Base-by-base conservation (phyloP, 208 protist species). In the Trypanosomatidae sp. region DNA sequence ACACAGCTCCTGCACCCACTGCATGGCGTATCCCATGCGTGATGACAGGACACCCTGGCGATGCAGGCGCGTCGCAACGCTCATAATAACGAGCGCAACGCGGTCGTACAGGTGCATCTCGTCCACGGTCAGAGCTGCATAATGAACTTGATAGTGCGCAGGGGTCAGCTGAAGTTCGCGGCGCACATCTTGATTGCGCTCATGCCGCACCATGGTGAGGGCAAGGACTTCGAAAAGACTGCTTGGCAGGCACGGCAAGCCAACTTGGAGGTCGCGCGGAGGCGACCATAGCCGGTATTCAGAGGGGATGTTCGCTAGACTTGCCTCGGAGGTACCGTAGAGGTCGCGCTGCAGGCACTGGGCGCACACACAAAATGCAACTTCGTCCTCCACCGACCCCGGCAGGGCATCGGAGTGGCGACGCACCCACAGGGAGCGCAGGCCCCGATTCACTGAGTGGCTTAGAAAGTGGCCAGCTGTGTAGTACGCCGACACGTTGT, bases 1-100 rank as follows among this genome's bases (percentile, higher is more conserved):
- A 47, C 72, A 75, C 46, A 91, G 49, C 52, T 74, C 69, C 66
- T 88, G 79, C 33, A 89, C 74, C 83, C 86, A 91, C 69, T 80
- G 71, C 75, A 89, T 70, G 19, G 74, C 80, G 49, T 46, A n/a
- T 25, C 60, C 62, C 62, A 85, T 81, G 53, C 74, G 73, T 25
- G 62, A 69, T n/a, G 53, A 58, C 15, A 89, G 62, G 6, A 81
- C 69, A 41, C 84, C 83, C 49, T 87, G 83, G 44, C 79, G 81
- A 55, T 79, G 60, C 41, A 83, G 71, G 0, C 62, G 79, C n/a
- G 58, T 3, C 1, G 77, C 70, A 6, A 79, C 53, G 17, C 49
- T 41, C 56, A 69, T 77, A 30, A 91, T 43, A 7, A 80, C 62
- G 19, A 0, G 58, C 15, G 83, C 83, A n/a, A 77, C 74, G 15